Evolutionary conservation across 768 basidiomycete species (phyloP).

Genomic region (Rhodotorula toruloides): DNA sequence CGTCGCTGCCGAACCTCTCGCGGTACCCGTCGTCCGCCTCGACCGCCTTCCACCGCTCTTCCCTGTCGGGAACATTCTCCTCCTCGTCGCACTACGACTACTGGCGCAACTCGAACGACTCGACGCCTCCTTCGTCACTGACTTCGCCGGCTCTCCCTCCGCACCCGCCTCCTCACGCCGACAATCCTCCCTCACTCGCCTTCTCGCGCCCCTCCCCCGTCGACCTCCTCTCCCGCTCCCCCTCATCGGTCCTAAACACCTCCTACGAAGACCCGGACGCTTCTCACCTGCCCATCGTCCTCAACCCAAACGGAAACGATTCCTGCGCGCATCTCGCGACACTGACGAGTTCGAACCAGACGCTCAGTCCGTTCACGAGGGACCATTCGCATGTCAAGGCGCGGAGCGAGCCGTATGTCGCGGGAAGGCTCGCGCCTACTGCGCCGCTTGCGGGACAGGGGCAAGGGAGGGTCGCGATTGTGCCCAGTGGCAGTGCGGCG

Average conservation of each 20-base stretch:
- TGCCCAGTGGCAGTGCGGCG: not conserved
- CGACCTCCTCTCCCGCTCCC: conserved; percentile 38
- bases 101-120: conserved; percentile 4
- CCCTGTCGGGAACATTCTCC: not conserved
- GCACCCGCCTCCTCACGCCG: not conserved
- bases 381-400: conserved; percentile 78
- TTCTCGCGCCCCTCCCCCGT: conserved; percentile 25
- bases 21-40: conserved; percentile 26
- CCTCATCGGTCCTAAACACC: conserved; percentile 28
- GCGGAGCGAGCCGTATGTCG: conserved; percentile 15
- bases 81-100: conserved; percentile 6
- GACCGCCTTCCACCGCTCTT: conserved; percentile 22
- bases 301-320: conserved; percentile 65
- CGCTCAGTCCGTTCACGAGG: conserved; percentile 86
- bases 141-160: not conserved
- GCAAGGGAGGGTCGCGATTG: not conserved
- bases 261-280: conserved; percentile 18
- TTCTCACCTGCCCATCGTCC: conserved; percentile 45
- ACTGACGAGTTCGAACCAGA: conserved; percentile 83
- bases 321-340: conserved; percentile 79
- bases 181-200: not conserved
- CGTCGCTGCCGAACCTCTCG: conserved; percentile 15
- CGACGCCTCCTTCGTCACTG: conserved; percentile 6
- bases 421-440: not conserved
- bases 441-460: not conserved